Evolutionary conservation across 768 basidiomycete species (phyloP), one percentile per base, ranked within the genome.

Genomic region (Suillus decipiens): DNA sequence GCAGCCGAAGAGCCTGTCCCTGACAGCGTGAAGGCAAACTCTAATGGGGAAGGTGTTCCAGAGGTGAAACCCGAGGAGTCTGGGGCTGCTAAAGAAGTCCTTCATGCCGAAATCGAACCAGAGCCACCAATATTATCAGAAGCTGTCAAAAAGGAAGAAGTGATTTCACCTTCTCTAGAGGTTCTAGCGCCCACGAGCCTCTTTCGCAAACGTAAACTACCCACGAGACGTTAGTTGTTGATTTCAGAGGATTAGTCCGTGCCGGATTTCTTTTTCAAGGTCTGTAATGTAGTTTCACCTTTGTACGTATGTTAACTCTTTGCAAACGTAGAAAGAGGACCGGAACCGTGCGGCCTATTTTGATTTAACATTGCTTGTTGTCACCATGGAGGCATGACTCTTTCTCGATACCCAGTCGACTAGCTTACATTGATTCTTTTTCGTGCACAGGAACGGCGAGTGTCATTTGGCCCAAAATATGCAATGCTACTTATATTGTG

Each of bases 151-250:
- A 60, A 60, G 57, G 64, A 65, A 24, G 62, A 65, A 33, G 58
- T n/a, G 33, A 8, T 34, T n/a, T 19, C 47, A 5, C 33, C 17
- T 34, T n/a, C 33, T 34, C 42, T 45, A 12, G 65, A 66, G 28
- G 42, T n/a, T 22, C 22, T 54, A 19, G 39, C 59, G 28, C 58
- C 66, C 4, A 34, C 63, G 41, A 48, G 65, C 34, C 60, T 68
- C 8, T 78, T 78, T 63, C 72, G 76, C 61, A 77, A 76, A 63
- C 75, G 77, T 19, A 78, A 74, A 63, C 45, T 64, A 24, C 72
- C 72, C 9, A 39, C 24, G 11, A 59, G 61, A 8, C 57, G 45
- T 37, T 56, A 28, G 24, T 22, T 22, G 36, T 37, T 14, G 53
- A 36, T 54, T 36, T 34, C 14, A 22, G 53, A 54, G 10, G 11